phyloP scores from a whole-genome alignment of 768 basidiomycete species.

The Psilocybe tampanensis region DNA sequence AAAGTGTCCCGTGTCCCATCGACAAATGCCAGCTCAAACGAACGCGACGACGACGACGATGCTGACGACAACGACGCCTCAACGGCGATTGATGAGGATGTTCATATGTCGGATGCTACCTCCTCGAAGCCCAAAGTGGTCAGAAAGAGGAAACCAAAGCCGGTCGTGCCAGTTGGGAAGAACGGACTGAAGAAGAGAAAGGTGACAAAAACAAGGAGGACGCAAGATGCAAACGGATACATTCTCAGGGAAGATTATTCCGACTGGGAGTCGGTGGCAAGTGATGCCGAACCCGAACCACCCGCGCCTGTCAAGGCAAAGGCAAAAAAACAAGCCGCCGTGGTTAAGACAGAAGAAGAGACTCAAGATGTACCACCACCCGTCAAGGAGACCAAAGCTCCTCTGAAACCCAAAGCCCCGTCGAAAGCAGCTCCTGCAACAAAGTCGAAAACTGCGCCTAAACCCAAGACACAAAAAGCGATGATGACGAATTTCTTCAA shows the following conservation, averaged over 20 bases:
- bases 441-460: slow-evolving; percentile 4
- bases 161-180: slow-evolving; percentile 67
- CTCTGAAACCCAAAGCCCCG: slow-evolving; percentile 13
- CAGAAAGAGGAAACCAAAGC: slow-evolving; percentile 61
- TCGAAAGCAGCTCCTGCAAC: slow-evolving; percentile 8
- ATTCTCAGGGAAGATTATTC: slow-evolving; percentile 81
- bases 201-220: slow-evolving; percentile 58
- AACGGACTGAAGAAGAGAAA: slow-evolving; percentile 80
- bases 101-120: slow-evolving; percentile 39
- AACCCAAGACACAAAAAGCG: slow-evolving; percentile 31
- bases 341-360: slow-evolving; percentile 22
- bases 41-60: slow-evolving; percentile 27
- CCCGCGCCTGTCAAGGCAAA: slow-evolving; percentile 20
- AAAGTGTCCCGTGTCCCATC: slow-evolving; percentile 20
- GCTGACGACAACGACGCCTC: slow-evolving; percentile 23
- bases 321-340: slow-evolving; percentile 21
- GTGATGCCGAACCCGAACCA: slow-evolving; percentile 42
- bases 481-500: slow-evolving; percentile 38
- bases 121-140: slow-evolving; percentile 38
- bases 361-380: slow-evolving; percentile 2
- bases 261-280: slow-evolving; percentile 77
- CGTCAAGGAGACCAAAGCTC: slow-evolving; percentile 15
- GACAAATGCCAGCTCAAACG: slow-evolving; percentile 17
- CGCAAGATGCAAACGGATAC: slow-evolving; percentile 69
- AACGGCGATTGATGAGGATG: slow-evolving; percentile 29